Evolutionary conservation across 768 basidiomycete genomes (phyloP), one percentile per base, ranked within the genome.

Genomic region (Suillus brevipes): DNA sequence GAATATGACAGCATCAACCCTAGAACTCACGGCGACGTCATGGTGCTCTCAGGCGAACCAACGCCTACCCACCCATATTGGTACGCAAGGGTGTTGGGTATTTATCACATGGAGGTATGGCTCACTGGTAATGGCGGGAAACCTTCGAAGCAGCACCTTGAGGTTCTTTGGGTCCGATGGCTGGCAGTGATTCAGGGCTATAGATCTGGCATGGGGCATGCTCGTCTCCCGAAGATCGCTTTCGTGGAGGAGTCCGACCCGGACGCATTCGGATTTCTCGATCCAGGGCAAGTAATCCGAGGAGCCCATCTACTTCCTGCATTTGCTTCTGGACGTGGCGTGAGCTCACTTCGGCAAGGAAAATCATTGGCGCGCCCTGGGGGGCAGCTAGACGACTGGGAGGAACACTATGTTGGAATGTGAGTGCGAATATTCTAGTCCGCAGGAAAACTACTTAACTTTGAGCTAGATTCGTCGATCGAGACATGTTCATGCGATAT

Each of bases 151-250:
- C 36, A 2, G 58, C 52, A 14, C 58, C 67, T 10, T 64, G 64
- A 81, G 2, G 77, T 84, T 25, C 67, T 85, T 1, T 83, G 78
- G 72, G 80, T 85, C 0, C 69, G 72, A 0, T 81, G 81, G 79
- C 72, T 80, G 52, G 74, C 73, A 2, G 50, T 61, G 0, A 77
- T 82, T 47, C 65, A 63, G 0, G 64, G 20, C 43, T 9, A 64
- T 56, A 36, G 25, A 1, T 70, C 66, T 16, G 78, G 82, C 1
- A 76, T 77, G 64, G 67, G 66, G 1, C 42, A 63, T 0, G 68
- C 73, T 12, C 71, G 73, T 0, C 70, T 84, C 0, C 81, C 77
- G 4, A 69, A 73, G 3, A 47, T 87, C 6, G 77, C 76, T 0
- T 86, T 83, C 68, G 65, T 84, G 1, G 63, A 72, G 3, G 57